Base-by-base conservation (phyloP, 768 basidiomycete species). In the Xerocomus brunneocitrinus region DNA sequence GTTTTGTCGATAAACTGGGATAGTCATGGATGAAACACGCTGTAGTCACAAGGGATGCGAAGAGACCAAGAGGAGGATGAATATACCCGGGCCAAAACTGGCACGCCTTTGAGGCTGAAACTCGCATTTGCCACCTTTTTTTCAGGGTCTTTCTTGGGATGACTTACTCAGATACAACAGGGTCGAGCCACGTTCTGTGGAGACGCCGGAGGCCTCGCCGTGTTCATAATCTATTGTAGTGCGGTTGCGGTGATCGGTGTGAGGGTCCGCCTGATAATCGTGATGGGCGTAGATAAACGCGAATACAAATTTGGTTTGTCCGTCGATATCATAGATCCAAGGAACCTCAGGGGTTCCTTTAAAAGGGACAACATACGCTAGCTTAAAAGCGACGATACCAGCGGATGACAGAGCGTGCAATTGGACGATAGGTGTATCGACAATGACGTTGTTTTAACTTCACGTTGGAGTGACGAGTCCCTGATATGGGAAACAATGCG, bases 1-100 rank as follows among this genome's bases (percentile, higher is more conserved):
- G 34, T 68, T 67, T 44, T 67, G 66, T 35, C 66, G 62, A 40
- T 53, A 67, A 19, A 67, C 27, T 22, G 66, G 66, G 24, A 67
- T 66, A 41, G 53, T n/a, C 63, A 68, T 64, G 38, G 24, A 28
- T 31, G 35, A 32, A 44, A 27, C 14, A 19, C 32, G n/a, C 47
- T 47, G 39, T 27, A 5, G 49, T 38, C 40, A 24, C 47, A 14
- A 16, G 50, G 45, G 47, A 34, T 32, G 28, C n/a, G 47, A 25
- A 19, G 34, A 44, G 32, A 36, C 47, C 22, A 10, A 22, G 39
- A 38, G 36, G 22, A 22, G 28, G 24, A 52, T 7, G 25, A 38
- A 32, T 28, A 31, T 27, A 22, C 38, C 16, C 30, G 40, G n/a
- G 27, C 42, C 34, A 6, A 25, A 41, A 53, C 54, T 25, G 27